phyloP scores from a whole-genome alignment of 495 filamentous ascomycete genomes.

The Jackrogersella minutella region DNA sequence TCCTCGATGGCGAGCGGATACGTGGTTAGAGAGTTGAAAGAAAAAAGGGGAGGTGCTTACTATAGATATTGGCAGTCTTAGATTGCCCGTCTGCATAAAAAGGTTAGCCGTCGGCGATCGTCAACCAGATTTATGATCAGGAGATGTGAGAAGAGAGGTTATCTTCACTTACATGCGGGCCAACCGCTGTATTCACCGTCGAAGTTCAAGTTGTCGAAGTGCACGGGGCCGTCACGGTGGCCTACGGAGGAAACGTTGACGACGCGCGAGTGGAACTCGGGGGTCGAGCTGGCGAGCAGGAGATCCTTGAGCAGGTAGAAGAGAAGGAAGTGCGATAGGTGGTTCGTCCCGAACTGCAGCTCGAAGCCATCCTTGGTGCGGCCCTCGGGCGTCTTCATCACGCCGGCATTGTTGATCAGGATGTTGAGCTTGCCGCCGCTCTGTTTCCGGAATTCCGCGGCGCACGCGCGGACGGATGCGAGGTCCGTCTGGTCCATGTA shows the following conservation, averaged over 20 bases:
- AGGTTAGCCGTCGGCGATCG: constrained; percentile 6
- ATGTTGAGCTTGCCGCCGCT: constrained; percentile 45
- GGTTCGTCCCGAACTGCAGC: constrained; percentile 60
- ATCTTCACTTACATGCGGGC: constrained; percentile 37
- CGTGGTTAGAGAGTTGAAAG: too few species aligned
- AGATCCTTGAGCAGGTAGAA: constrained; percentile 57
- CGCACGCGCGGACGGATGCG: constrained; percentile 53
- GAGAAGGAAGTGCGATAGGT: constrained; percentile 63
- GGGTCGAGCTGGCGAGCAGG: constrained; percentile 49
- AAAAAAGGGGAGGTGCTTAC: not conserved
- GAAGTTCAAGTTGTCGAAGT: constrained; percentile 57
- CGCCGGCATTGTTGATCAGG: constrained; percentile 43
- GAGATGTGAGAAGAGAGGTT: constrained; percentile 16
- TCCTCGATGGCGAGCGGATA: too few species aligned
- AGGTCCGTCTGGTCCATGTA: constrained; percentile 54
- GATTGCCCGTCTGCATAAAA: constrained; percentile 54
- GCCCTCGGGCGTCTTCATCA: constrained; percentile 54
- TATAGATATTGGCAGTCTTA: constrained; percentile 61
- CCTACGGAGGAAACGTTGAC: constrained; percentile 49
- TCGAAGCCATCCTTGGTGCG: constrained; percentile 59
- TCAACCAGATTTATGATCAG: not conserved
- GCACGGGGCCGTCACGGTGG: constrained; percentile 49
- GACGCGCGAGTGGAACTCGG: constrained; percentile 43
- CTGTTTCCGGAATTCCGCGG: constrained; percentile 46
- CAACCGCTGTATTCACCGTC: constrained; percentile 40